Conservation (phyloP, 306 rosid genomes). For the Delonix regia region DNA sequence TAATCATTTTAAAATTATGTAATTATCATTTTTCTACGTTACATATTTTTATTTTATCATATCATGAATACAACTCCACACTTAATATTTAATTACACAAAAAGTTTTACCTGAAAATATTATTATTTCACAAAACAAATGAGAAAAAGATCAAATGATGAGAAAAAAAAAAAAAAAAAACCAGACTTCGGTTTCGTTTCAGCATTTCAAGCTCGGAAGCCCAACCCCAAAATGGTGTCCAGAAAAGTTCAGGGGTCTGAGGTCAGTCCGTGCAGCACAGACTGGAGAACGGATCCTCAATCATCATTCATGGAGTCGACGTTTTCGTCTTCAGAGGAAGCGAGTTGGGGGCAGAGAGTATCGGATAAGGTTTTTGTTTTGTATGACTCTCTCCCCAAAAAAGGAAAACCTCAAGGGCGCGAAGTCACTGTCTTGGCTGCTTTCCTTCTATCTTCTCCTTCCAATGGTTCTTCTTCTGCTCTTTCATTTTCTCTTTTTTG, state of each 20-base stretch:
- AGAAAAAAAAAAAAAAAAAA: no score
- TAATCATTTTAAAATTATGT: no score
- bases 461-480: conserved; percentile 47
- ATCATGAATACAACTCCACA: no score
- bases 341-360: conserved; percentile 52
- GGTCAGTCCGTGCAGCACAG: not conserved
- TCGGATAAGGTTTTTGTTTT: conserved; percentile 59
- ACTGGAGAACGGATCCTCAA: not conserved
- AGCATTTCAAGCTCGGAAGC: no score
- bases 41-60: no score
- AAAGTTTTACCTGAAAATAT: no score
- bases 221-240: no score
- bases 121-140: no score
- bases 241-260: not conserved
- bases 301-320: conserved; percentile 45
- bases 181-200: no score
- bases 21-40: no score
- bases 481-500: conserved; percentile 1
- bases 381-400: conserved; percentile 73
- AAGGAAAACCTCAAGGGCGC: conserved; percentile 92
- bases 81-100: no score
- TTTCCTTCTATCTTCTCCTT: conserved; percentile 84
- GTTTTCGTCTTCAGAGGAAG: conserved; percentile 36
- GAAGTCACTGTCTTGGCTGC: conserved; percentile 87
- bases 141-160: no score